Base-by-base conservation (phyloP, 495 filamentous ascomycete genomes). In the Letharia lupina region DNA sequence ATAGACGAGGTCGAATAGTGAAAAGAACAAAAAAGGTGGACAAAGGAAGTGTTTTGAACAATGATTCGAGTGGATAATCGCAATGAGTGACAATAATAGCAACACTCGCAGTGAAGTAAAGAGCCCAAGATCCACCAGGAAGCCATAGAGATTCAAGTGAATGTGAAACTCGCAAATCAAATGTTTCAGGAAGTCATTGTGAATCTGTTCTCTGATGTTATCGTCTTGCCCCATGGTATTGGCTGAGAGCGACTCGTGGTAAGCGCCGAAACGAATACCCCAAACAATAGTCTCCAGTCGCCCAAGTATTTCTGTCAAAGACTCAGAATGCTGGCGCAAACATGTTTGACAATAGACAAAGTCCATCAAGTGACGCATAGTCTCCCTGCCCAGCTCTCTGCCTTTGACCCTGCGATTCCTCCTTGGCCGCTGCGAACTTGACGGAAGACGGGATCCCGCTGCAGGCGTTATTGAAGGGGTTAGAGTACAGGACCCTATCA, bases 51-150 rank as follows among this genome's bases (percentile, higher is more conserved):
- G 31, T 57, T 68, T 57, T 37, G 31, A 67, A 69, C 64, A 54
- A 68, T 65, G 54, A 65, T 62, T 44, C 62, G 52, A 65, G 65
- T 59, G 12, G 66, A 70, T 56, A 63, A 68, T 60, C 66, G 62
- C 66, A 64, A 47, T 31, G 59, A 54, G 67, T 59, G 48, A 52
- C 60, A 69, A 70, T 65, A 71, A 71, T 71, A 71, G 70, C 16
- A 70, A 33, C 56, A 33, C 33, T 31, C 50, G 48, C 41, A 60
- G 28, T 66, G 59, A 60, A 56, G 39, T 50, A 50, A 41, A 15
- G 44, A 54, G 47, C 20, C 56, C 33, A 56, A 20, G 28, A 50
- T 68, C 62, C 65, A 68, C 70, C 70, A 72, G 40, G 45, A 31
- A 63, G 56, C 50, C 62, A 56, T 68, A 56, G 58, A 31, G 47